Conservation (phyloP, 495 filamentous ascomycete genomes). For the Podospora pseudopauciseta region DNA sequence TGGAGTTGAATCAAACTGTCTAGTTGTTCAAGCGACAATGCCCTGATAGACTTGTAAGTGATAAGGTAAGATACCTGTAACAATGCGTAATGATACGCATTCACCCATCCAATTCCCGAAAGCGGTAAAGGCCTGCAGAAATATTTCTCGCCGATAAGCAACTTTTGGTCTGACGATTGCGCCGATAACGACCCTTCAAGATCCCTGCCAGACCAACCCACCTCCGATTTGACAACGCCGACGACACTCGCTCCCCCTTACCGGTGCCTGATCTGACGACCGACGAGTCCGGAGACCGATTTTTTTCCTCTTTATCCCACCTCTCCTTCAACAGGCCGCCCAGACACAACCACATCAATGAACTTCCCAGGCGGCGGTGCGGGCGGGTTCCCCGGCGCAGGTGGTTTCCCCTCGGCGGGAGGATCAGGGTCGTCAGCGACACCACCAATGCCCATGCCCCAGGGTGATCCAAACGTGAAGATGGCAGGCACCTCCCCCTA, state of each 20-base stretch:
- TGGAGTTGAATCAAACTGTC: neutral
- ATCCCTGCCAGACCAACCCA: neutral
- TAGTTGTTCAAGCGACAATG: too few relatives aligned
- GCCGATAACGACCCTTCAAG: neutral
- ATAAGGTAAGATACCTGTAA: neutral
- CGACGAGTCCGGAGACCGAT: neutral
- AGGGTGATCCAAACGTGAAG: constrained; percentile 44
- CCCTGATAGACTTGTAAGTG: neutral
- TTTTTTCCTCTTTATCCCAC: neutral
- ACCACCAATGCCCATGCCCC: constrained; percentile 23
- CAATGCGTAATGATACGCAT: neutral
- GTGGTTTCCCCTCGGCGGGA: neutral
- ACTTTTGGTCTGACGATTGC: neutral
- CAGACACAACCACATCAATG: constrained; percentile 13
- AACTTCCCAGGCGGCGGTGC: constrained; percentile 22
- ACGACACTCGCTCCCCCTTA: neutral
- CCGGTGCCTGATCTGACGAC: neutral
- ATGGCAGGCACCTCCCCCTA: constrained; percentile 14
- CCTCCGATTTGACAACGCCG: neutral
- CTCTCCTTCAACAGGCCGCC: neutral
- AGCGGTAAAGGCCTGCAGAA: neutral
- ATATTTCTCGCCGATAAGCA: constrained; percentile 8
- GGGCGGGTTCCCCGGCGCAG: constrained; percentile 23
- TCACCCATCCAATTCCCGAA: neutral
- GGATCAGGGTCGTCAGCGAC: constrained; percentile 8